Percentiles rank a stretch among this genome's conserved stretches.
These are phyloP conservation scores for Inosperma sp. DNA, from an alignment of 768 basidiomycete genomes.

Conservation along the genomic window DNA sequence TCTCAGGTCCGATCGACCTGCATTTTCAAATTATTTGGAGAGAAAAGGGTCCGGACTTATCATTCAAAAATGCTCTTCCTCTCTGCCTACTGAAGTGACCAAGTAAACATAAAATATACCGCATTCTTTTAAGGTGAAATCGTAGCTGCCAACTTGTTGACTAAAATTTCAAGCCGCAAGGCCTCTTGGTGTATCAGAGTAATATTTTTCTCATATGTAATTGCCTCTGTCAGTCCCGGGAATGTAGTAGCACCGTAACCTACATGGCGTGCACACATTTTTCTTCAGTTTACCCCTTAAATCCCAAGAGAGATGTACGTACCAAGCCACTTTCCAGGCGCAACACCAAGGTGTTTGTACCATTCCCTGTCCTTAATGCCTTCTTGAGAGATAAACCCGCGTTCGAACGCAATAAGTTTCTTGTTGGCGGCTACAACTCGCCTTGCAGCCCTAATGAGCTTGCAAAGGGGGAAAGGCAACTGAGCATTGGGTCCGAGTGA, in stretches of 20 bases:
- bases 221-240: slow-evolving; percentile 74
- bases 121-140: slow-evolving; percentile 6
- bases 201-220: slow-evolving; percentile 62
- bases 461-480: slow-evolving; percentile 31
- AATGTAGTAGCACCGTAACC: slow-evolving; percentile 85
- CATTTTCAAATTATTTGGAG: too few species aligned
- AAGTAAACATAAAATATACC: background rate
- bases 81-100: too few species aligned
- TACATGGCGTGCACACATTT: slow-evolving; percentile 19
- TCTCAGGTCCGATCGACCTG: too few species aligned
- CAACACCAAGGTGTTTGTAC: slow-evolving; percentile 82
- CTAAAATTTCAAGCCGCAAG: slow-evolving; percentile 42
- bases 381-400: slow-evolving; percentile 71
- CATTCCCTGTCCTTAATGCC: slow-evolving; percentile 79
- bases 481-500: background rate
- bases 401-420: slow-evolving; percentile 69
- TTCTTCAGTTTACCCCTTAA: background rate
- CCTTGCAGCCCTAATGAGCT: slow-evolving; percentile 53
- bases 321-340: slow-evolving; percentile 85
- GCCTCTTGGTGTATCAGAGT: slow-evolving; percentile 61
- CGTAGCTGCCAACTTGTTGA: slow-evolving; percentile 16
- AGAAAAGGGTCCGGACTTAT: too few species aligned
- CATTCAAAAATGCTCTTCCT: too few species aligned
- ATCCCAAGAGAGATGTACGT: too few species aligned
- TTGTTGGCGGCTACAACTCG: slow-evolving; percentile 57